Percentiles rank a stretch among this genome's conserved stretches.
Evolutionary conservation across 2,329 filamentous ascomycete genomes (phyloP).

Genomic region (Dothidotthia symphoricarpi): DNA sequence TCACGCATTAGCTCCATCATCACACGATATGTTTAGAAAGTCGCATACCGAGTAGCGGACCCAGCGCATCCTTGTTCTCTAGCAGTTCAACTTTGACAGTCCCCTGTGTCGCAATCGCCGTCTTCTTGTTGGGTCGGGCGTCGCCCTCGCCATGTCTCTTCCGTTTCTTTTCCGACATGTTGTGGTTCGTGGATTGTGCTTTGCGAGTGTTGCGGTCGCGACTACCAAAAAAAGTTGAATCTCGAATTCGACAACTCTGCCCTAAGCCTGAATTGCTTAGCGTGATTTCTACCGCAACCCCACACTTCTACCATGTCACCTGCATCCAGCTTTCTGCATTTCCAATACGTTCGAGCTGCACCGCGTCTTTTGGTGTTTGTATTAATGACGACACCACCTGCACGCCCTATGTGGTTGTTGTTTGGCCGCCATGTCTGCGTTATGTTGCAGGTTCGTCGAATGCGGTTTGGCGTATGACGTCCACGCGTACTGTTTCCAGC

Average conservation of each 20-base stretch:
- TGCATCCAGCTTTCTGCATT: background rate
- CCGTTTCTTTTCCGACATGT: slow-evolving; percentile 41
- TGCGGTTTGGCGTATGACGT: too few species aligned
- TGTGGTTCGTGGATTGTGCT: slow-evolving; percentile 10
- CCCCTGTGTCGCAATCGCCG: slow-evolving; percentile 42
- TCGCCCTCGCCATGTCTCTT: slow-evolving; percentile 36
- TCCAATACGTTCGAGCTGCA: too few species aligned
- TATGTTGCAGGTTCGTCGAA: too few species aligned
- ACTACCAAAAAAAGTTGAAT: slow-evolving; percentile 26
- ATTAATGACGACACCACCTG: too few species aligned
- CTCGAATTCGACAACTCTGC: slow-evolving; percentile 20
- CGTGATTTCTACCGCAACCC: background rate
- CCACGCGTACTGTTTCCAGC: background rate
- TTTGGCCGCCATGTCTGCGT: too few species aligned
- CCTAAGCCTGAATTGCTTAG: background rate
- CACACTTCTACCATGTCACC: background rate
- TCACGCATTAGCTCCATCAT: background rate
- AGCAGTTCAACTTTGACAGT: slow-evolving; percentile 48
- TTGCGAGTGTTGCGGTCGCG: slow-evolving; percentile 5
- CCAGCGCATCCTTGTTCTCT: slow-evolving; percentile 48
- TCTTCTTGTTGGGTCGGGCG: slow-evolving; percentile 46
- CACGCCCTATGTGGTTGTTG: too few species aligned
- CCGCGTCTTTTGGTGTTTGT: too few species aligned
- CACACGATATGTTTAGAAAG: background rate
- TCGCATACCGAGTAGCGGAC: slow-evolving; percentile 51